Conservation (phyloP, 352 stramenopile genomes). For the Globisporangium nunn region DNA sequence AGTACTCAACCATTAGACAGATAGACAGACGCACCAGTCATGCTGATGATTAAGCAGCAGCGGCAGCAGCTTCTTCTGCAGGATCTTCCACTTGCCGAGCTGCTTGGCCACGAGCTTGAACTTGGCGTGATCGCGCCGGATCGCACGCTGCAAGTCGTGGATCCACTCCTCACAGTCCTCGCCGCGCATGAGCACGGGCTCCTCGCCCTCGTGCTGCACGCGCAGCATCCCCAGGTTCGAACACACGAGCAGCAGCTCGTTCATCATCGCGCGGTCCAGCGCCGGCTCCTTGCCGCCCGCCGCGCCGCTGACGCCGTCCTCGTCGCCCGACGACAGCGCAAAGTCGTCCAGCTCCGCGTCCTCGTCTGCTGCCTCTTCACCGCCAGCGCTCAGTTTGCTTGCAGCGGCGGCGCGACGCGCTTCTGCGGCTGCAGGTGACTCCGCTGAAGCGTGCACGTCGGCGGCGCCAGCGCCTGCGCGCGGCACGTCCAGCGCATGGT, state of each 20-base stretch:
- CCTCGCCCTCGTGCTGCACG: slow-evolving; percentile 41
- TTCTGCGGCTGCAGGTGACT: slow-evolving; percentile 7
- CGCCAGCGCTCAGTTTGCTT: slow-evolving; percentile 9
- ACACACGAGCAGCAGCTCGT: slow-evolving; percentile 84
- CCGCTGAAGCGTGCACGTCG: slow-evolving; percentile 8
- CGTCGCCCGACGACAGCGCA: slow-evolving; percentile 38
- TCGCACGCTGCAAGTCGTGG: slow-evolving; percentile 79
- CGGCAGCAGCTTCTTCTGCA: slow-evolving; percentile 85
- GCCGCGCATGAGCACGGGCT: slow-evolving; percentile 67
- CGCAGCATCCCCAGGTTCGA: slow-evolving; percentile 82
- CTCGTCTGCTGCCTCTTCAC: slow-evolving; percentile 8
- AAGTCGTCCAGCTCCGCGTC: slow-evolving; percentile 47
- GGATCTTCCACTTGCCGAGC: slow-evolving; percentile 79
- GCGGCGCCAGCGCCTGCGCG: background rate
- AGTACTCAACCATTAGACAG: background rate
- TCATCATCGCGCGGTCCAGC: slow-evolving; percentile 78
- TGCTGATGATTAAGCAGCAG: slow-evolving; percentile 83
- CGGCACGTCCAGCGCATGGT: background rate
- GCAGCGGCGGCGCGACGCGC: slow-evolving; percentile 8
- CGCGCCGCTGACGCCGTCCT: slow-evolving; percentile 17
- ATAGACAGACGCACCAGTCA: slow-evolving; percentile 34
- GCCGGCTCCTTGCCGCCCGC: slow-evolving; percentile 17
- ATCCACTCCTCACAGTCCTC: slow-evolving; percentile 83
- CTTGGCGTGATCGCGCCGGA: slow-evolving; percentile 77
- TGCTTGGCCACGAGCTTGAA: slow-evolving; percentile 78